phyloP scores from a whole-genome alignment of 495 filamentous ascomycete genomes.

The Trichocladium antarcticum region DNA sequence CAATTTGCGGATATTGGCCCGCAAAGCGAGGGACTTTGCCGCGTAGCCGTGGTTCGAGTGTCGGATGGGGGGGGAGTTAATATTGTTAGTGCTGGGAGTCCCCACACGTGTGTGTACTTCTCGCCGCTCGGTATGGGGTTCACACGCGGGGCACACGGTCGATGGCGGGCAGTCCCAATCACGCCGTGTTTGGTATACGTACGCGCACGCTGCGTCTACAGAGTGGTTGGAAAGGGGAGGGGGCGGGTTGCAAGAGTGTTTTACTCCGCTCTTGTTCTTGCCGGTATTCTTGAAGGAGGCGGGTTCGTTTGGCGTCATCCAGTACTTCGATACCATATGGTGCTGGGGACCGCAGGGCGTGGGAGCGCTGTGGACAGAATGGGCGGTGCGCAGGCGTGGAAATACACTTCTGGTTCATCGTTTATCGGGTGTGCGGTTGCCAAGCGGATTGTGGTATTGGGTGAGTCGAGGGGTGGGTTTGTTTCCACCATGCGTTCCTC shows the following conservation, averaged over 20 bases:
- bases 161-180: too few relatives aligned
- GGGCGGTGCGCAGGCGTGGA: slow-evolving; percentile 2
- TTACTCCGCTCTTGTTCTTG: neutral
- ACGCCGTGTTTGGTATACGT: too few relatives aligned
- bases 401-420: neutral
- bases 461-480: neutral
- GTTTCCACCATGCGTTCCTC: too few relatives aligned
- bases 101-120: too few relatives aligned
- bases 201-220: too few relatives aligned
- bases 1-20: slow-evolving; percentile 63
- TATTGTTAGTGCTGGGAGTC: too few relatives aligned
- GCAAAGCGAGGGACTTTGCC: slow-evolving; percentile 23
- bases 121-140: too few relatives aligned
- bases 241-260: neutral
- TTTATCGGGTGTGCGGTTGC: too few relatives aligned
- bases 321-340: slow-evolving; percentile 5
- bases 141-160: too few relatives aligned
- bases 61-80: neutral
- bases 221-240: too few relatives aligned
- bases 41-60: too few relatives aligned
- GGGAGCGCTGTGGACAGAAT: slow-evolving; percentile 2
- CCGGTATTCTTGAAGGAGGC: neutral
- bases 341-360: slow-evolving; percentile 2
- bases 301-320: slow-evolving; percentile 1
- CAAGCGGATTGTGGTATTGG: too few relatives aligned